Base-by-base conservation (phyloP, 805 yeast species). In the Kuraishia ogatae region DNA sequence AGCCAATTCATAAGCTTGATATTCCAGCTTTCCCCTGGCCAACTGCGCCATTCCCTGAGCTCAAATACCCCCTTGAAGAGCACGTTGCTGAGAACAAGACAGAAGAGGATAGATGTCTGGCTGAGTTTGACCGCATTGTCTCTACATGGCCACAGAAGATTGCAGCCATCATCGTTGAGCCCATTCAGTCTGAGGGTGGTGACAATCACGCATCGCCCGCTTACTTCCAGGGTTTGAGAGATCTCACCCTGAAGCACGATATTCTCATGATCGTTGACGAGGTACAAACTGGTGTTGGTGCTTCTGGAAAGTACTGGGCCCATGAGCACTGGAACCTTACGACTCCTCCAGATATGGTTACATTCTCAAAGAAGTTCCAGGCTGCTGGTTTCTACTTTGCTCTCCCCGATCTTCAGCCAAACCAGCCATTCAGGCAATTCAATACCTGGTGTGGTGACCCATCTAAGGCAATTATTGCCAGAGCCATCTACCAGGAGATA, bases 11-110 rank as follows among this genome's bases (percentile, higher is more conserved):
- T 78, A 92, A 93, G 76, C 76, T 92, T 71, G 92, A 86, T 71
- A 77, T 93, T 73, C 98, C 98, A 58, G 84, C 96, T 6, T 92
- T 92, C 77, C 82, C 89, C 66, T 92, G 97, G 97, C 98, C 98
- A 67, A 91, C 88, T 70, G 97, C 97, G 55, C 90, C 89, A 71
- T 94, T 88, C 75, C 84, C 96, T 29, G 79, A 79, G 59, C 76
- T 76, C 67, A 83, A 82, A 62, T 89, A 86, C 70, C 84, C 89
- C 51, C 78, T 93, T 62, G 89, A 85, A 68, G 96, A 87, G 71
- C 96, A 89, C 70, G 97, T 92, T 71, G 97, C 89, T 68, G 97
- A 73, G 61, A 92, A 92, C 80, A 73, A 75, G 52, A 70, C 76
- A 53, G 97, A 91, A 74, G 98, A 92, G 72, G 82, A 77, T 58